Conservation (phyloP, 2,329 filamentous ascomycete genomes). For the Cordyceps cicadae region DNA sequence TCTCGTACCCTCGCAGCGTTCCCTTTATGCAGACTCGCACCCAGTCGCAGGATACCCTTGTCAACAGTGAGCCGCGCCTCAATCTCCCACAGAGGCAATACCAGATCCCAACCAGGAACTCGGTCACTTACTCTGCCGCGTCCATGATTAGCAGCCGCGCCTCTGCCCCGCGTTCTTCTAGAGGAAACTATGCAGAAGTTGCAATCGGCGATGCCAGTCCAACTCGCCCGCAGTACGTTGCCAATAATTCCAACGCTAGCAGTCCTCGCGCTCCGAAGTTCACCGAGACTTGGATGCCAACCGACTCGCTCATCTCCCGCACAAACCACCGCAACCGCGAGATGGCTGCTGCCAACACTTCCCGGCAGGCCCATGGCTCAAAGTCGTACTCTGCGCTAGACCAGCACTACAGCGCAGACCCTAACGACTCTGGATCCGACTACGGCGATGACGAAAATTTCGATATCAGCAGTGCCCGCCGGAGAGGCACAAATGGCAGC, state of each 20-base stretch:
- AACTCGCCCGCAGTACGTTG: conserved; percentile 19
- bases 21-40: conserved; percentile 75
- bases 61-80: conserved; percentile 44
- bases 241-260: conserved; percentile 18
- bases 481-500: conserved; percentile 17
- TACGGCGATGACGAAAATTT: conserved; percentile 29
- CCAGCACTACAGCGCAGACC: conserved; percentile 35
- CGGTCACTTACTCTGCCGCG: conserved; percentile 35
- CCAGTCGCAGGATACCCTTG: conserved; percentile 49
- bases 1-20: conserved; percentile 47
- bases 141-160: conserved; percentile 39
- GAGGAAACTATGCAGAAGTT: conserved; percentile 42
- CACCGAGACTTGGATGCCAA: conserved; percentile 33
- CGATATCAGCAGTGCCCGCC: conserved; percentile 12
- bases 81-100: conserved; percentile 50
- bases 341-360: conserved; percentile 28
- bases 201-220: conserved; percentile 33
- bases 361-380: conserved; percentile 23
- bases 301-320: conserved; percentile 24
- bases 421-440: conserved; percentile 34
- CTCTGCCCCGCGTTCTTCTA: conserved; percentile 31
- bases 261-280: conserved; percentile 35
- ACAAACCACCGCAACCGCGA: conserved; percentile 45
- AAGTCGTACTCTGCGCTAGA: conserved; percentile 39
- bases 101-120: conserved; percentile 37